Conservation (phyloP, 2,329 filamentous ascomycete species). For the Alternaria sp. region DNA sequence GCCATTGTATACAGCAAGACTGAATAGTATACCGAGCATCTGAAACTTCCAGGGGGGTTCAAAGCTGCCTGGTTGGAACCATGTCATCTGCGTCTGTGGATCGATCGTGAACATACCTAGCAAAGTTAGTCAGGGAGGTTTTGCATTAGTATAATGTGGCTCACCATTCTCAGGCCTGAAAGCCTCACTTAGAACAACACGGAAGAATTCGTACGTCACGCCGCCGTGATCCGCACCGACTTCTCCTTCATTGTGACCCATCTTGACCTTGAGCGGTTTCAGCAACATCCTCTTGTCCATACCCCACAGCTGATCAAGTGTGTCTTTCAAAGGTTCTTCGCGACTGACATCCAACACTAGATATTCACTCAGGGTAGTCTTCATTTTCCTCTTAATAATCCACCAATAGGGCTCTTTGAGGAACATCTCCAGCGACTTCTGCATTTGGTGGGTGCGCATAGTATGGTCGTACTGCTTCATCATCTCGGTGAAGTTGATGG, state of each 20-base stretch:
- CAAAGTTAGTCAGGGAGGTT: conserved; percentile 12
- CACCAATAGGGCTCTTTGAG: conserved; percentile 30
- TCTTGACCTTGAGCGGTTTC: conserved; percentile 84
- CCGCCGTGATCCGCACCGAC: conserved; percentile 92
- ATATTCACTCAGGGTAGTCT: conserved; percentile 47
- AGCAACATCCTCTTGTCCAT: conserved; percentile 81
- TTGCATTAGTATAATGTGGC: conserved; percentile 9
- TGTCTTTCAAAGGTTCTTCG: conserved; percentile 49
- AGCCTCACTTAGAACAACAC: conserved; percentile 79
- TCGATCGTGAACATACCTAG: conserved; percentile 78
- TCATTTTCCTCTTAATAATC: conserved; percentile 41
- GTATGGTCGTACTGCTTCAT: conserved; percentile 71
- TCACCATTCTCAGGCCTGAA: conserved; percentile 76
- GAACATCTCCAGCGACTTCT: conserved; percentile 31
- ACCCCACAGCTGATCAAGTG: conserved; percentile 87
- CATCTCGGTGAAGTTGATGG: conserved; percentile 89
- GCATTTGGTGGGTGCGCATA: conserved; percentile 36
- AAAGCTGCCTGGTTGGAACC: conserved; percentile 83
- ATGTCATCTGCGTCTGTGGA: conserved; percentile 75
- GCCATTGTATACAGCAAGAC: conserved; percentile 90
- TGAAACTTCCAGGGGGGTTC: conserved; percentile 91
- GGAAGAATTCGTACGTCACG: conserved; percentile 96
- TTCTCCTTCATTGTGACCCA: conserved; percentile 81
- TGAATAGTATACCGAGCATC: conserved; percentile 84
- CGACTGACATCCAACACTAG: conserved; percentile 55